Conservation (phyloP, 768 basidiomycete species). For the Cantharellus anzutake region DNA sequence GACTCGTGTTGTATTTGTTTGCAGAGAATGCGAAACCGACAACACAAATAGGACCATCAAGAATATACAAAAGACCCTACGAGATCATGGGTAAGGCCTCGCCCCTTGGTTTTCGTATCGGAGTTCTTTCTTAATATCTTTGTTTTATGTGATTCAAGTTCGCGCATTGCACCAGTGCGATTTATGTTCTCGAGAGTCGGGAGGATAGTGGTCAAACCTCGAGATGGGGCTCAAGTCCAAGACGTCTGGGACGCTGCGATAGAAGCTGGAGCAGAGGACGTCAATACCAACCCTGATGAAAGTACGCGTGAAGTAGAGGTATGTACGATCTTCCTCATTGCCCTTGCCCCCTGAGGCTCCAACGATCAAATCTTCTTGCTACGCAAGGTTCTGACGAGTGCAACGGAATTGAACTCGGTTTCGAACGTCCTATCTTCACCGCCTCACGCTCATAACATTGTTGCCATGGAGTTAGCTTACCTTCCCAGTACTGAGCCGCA, state of each 20-base stretch:
- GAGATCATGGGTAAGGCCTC: neutral
- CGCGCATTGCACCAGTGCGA: neutral
- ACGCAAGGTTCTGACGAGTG: neutral
- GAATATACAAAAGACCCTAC: neutral
- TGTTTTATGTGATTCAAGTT: neutral
- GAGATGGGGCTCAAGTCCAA: neutral
- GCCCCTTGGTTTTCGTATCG: neutral
- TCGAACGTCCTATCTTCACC: neutral
- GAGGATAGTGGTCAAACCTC: neutral
- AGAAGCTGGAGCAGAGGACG: constrained; percentile 1
- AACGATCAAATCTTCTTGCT: neutral
- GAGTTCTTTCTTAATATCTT: too few species aligned
- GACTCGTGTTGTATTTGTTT: neutral
- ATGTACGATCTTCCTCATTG: neutral
- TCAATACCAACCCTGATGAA: neutral
- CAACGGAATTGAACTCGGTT: neutral
- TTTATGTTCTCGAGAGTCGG: neutral
- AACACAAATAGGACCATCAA: neutral
- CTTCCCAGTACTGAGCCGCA: neutral
- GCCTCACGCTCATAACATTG: neutral
- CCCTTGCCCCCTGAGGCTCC: neutral
- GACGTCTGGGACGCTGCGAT: neutral
- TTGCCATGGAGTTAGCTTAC: neutral
- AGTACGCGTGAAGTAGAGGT: neutral
- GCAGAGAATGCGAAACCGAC: constrained; percentile 1